Evolutionary conservation across 2,329 filamentous ascomycete species (phyloP).

Genomic region (Gnomoniopsis smithogilvyi): DNA sequence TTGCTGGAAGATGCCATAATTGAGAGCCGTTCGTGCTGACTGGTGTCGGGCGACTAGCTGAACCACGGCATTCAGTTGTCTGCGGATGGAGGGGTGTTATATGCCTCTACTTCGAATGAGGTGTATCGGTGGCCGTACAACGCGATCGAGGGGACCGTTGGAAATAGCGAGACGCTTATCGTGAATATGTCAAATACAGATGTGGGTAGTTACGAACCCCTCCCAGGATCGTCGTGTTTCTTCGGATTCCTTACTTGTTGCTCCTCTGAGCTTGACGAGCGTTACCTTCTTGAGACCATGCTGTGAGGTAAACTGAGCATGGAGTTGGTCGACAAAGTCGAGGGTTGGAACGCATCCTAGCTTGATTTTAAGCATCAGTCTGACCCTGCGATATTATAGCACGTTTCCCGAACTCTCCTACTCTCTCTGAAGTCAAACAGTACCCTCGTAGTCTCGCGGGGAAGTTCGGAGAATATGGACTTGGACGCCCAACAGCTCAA

Average conservation of each 20-base stretch:
- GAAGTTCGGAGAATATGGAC: slow-evolving; percentile 63
- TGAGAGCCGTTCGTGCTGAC: not conserved
- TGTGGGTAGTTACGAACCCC: not conserved
- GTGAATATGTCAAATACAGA: slow-evolving; percentile 59
- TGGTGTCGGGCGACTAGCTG: slow-evolving; percentile 32
- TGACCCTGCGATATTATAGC: slow-evolving; percentile 25
- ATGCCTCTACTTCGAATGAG: slow-evolving; percentile 54
- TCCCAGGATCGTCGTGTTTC: not conserved
- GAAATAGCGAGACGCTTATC: slow-evolving; percentile 49
- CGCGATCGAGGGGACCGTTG: slow-evolving; percentile 43
- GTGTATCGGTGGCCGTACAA: slow-evolving; percentile 67
- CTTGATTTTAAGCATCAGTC: not conserved
- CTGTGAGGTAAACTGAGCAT: no score
- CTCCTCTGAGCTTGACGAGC: not conserved
- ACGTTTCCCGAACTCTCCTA: slow-evolving; percentile 65
- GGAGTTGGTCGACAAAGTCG: no score
- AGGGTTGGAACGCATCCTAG: not conserved
- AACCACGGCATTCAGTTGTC: slow-evolving; percentile 56
- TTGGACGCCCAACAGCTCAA: slow-evolving; percentile 42
- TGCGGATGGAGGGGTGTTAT: slow-evolving; percentile 49
- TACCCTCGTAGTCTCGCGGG: slow-evolving; percentile 62
- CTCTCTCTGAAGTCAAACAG: slow-evolving; percentile 52
- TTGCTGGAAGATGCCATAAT: not conserved
- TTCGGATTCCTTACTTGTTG: not conserved
- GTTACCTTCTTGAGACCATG: no score